Conservation (phyloP, 208 protist genomes). For the Herpetomonas tarakana region DNA sequence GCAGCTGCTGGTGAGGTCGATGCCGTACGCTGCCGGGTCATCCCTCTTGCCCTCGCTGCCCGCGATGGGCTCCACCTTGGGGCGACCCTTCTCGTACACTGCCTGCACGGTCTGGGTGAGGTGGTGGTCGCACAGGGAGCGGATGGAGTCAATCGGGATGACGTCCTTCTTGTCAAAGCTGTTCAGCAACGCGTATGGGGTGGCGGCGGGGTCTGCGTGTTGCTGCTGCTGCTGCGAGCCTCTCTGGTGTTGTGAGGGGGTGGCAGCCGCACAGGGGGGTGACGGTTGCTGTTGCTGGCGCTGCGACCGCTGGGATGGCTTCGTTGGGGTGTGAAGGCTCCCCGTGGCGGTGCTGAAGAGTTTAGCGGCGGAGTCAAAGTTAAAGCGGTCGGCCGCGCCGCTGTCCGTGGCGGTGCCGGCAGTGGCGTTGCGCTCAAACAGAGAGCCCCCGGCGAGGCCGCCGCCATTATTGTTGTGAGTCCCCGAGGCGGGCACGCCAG, state of each 20-base stretch:
- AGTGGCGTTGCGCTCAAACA: slow-evolving; percentile 8
- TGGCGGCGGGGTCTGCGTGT: background rate
- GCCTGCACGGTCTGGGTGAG: slow-evolving; percentile 55
- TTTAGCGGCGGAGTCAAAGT: background rate
- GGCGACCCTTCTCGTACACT: slow-evolving; percentile 58
- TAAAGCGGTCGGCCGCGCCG: background rate
- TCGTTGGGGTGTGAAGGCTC: slow-evolving; percentile 5
- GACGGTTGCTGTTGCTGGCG: background rate
- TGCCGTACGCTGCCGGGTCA: slow-evolving; percentile 45
- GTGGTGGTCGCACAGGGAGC: slow-evolving; percentile 91
- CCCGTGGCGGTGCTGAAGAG: background rate
- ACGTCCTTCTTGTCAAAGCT: slow-evolving; percentile 40
- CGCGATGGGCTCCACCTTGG: slow-evolving; percentile 33
- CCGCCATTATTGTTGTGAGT: slow-evolving; percentile 8
- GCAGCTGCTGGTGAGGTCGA: slow-evolving; percentile 47
- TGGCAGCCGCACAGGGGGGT: background rate
- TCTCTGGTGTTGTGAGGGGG: slow-evolving; percentile 3
- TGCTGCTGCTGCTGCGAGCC: slow-evolving; percentile 15
- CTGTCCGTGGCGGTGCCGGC: slow-evolving; percentile 19
- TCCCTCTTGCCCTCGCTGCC: slow-evolving; percentile 10
- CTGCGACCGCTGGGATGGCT: background rate
- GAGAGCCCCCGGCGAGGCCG: slow-evolving; percentile 6
- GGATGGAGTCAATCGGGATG: slow-evolving; percentile 94
- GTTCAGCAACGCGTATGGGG: background rate
- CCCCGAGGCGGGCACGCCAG: no score